Conservation (phyloP, 352 stramenopile genomes). For the Pythium sp. region DNA sequence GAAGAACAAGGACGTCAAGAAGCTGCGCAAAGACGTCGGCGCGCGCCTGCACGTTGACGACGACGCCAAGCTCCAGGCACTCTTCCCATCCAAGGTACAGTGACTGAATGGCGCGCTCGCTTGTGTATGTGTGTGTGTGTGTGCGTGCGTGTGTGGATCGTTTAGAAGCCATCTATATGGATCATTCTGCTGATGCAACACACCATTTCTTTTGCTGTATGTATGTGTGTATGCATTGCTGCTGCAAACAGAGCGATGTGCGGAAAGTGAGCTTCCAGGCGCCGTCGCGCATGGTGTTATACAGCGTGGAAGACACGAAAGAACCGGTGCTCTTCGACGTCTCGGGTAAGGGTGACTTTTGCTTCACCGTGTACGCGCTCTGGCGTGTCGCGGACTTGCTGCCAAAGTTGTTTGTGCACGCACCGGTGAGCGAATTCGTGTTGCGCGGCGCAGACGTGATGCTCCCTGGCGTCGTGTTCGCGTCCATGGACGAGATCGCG, state of each 20-base stretch:
- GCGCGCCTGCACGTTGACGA: constrained; percentile 38
- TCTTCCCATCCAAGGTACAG: constrained; percentile 46
- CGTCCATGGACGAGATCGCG: constrained; percentile 45
- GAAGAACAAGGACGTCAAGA: constrained; percentile 86
- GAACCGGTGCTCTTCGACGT: constrained; percentile 75
- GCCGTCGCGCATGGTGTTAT: constrained; percentile 71
- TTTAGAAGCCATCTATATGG: not conserved
- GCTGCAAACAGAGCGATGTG: constrained; percentile 26
- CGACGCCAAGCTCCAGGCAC: constrained; percentile 32
- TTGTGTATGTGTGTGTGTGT: not conserved
- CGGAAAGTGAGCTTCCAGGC: constrained; percentile 82
- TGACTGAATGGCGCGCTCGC: not conserved
- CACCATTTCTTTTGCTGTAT: not conserved
- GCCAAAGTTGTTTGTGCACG: constrained; percentile 62
- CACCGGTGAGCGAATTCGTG: constrained; percentile 78
- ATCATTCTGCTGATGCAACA: not conserved
- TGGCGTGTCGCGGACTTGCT: constrained; percentile 53
- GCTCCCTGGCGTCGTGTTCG: constrained; percentile 76
- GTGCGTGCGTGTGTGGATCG: not conserved
- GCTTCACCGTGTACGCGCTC: constrained; percentile 53
- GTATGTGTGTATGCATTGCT: not conserved
- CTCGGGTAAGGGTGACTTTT: constrained; percentile 63
- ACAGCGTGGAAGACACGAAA: constrained; percentile 45
- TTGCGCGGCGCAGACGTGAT: constrained; percentile 82
- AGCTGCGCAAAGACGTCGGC: constrained; percentile 63